A percentile compares a stretch with the other conserved stretches of the same genome.
These are phyloP conservation scores for Picea sitchensis DNA, from an alignment of 75 land plant species.

Conservation along the genomic window DNA sequence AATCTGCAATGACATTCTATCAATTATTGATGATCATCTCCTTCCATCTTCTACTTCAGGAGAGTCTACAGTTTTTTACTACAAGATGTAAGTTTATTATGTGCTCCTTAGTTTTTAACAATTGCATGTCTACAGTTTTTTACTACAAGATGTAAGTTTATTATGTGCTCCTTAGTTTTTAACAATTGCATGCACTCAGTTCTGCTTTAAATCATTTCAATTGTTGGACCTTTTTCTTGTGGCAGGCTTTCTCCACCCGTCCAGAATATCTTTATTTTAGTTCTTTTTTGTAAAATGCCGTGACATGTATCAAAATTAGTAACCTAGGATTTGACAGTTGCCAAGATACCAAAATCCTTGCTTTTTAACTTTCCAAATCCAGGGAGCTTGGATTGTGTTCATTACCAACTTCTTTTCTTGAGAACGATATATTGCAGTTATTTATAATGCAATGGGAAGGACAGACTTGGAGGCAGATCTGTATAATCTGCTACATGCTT, in stretches of 20 bases:
- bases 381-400: not conserved
- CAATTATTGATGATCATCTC: conserved; percentile 79
- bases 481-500: not conserved
- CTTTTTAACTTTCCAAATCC: not conserved
- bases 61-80: conserved; percentile 87
- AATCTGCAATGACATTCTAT: conserved; percentile 80
- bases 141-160: conserved; percentile 51
- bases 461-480: not conserved
- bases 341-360: not conserved
- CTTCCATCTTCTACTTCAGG: conserved; percentile 70
- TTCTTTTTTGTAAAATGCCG: not conserved
- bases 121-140: conserved; percentile 28
- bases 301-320: not conserved
- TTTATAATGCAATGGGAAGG: not conserved
- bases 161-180: not conserved
- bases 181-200: not conserved
- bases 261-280: not conserved
- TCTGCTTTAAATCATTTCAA: not conserved
- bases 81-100: conserved; percentile 59
- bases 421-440: not conserved
- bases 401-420: not conserved
- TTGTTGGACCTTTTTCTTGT: not conserved
- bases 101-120: not conserved
- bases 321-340: not conserved
- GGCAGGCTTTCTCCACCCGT: not conserved